Percentiles rank a stretch among this genome's conserved stretches.
Evolutionary conservation across 768 basidiomycete species (phyloP).

Genomic region (Rhodocollybia butyracea): DNA sequence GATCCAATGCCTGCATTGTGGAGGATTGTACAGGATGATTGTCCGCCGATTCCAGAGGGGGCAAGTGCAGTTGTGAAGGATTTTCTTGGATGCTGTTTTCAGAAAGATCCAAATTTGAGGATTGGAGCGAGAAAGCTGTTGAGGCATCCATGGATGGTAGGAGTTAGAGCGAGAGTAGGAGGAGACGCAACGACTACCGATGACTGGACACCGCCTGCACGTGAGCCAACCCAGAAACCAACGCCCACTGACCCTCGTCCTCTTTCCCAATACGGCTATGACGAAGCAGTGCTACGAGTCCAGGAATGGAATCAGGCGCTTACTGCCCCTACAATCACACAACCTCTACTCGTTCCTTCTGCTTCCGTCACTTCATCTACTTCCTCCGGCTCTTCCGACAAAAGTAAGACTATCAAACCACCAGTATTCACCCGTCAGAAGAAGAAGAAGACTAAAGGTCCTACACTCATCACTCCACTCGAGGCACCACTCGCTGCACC

Average conservation of each 20-base stretch:
- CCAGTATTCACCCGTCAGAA: background rate
- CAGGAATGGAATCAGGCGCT: slow-evolving; percentile 99
- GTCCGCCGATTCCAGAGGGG: slow-evolving; percentile 93
- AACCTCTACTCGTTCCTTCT: background rate
- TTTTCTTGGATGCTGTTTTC: slow-evolving; percentile 96
- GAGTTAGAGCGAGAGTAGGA: slow-evolving; percentile 21
- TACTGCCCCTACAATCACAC: background rate
- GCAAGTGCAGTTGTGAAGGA: slow-evolving; percentile 94
- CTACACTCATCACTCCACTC: slow-evolving; percentile 1
- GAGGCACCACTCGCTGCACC: background rate
- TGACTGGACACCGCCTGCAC: background rate
- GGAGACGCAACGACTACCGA: slow-evolving; percentile 16
- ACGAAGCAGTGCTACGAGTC: slow-evolving; percentile 91
- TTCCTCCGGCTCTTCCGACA: slow-evolving; percentile 1
- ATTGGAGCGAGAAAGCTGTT: slow-evolving; percentile 92
- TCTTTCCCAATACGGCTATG: slow-evolving; percentile 73
- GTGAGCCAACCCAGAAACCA: slow-evolving; percentile 28
- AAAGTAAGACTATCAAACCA: slow-evolving; percentile 1
- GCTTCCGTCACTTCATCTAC: background rate
- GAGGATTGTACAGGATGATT: slow-evolving; percentile 97
- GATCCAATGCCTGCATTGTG: slow-evolving; percentile 99
- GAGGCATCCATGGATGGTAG: slow-evolving; percentile 92
- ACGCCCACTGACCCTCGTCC: too few relatives aligned
- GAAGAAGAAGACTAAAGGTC: background rate
- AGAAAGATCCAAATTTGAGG: slow-evolving; percentile 94